These are phyloP conservation scores for Sporothrix euskadiensis DNA, from an alignment of 2,329 filamentous ascomycete genomes.

Conservation along the genomic window DNA sequence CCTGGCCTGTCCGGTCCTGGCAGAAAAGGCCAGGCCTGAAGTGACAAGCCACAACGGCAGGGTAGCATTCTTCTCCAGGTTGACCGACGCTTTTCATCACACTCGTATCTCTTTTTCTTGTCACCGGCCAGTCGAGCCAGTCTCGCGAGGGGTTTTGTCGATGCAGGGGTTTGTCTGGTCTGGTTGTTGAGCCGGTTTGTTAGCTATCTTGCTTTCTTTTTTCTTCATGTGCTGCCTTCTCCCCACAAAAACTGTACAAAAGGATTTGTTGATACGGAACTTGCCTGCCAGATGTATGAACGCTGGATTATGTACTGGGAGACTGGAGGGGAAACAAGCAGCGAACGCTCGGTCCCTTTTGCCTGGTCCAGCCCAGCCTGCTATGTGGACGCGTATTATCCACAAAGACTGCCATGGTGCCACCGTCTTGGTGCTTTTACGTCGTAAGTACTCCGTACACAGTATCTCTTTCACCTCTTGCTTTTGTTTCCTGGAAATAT, in stretches of 20 bases:
- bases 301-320: not conserved
- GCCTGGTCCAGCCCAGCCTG: not conserved
- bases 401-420: conserved; percentile 12
- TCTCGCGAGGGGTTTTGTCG: not conserved
- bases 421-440: not conserved
- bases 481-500: not conserved
- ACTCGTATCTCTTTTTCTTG: conserved; percentile 10
- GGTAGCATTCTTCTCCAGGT: conserved; percentile 8
- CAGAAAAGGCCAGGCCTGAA: not conserved
- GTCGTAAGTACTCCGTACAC: not conserved
- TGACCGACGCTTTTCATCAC: conserved; percentile 19
- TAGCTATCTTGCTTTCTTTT: conserved; percentile 8
- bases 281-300: conserved; percentile 1
- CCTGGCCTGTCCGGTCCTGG: not conserved
- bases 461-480: not conserved
- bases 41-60: conserved; percentile 16
- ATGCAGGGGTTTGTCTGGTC: not conserved
- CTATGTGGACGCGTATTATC: not conserved
- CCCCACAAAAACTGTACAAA: not conserved
- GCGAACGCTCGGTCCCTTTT: conserved; percentile 12
- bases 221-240: not conserved
- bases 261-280: not conserved
- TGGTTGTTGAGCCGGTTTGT: not conserved
- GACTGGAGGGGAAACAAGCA: not conserved
- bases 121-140: not conserved